Base-by-base conservation (phyloP, 2,329 filamentous ascomycete species). In the Coniochaeta sp. region DNA sequence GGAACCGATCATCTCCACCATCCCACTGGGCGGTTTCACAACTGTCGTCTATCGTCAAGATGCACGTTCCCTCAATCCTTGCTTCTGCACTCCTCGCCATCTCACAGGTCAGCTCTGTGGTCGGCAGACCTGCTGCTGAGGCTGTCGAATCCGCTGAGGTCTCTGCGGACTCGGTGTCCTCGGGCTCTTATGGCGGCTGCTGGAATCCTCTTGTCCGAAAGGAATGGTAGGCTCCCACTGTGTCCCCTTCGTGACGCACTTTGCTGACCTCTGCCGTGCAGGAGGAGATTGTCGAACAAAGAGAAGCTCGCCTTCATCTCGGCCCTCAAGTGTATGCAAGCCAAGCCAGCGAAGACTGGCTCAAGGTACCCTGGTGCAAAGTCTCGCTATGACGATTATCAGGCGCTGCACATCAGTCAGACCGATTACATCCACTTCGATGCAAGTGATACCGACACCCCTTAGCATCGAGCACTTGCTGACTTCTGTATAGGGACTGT, bases 371-470 rank as follows among this genome's bases (percentile, higher is more conserved):
- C 63, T 1, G 73, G 72, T 4, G 67, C 64, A 1, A 63, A 58
- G 50, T 67, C 64, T 27, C 69, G 73, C n/a, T 74, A 67, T 54
- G 73, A 75, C 58, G 72, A 75, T 55, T 75, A 73, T 51, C 60
- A 69, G 30, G 72, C 65, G 8, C 58, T 68, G 9, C 72, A 75
- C 53, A 74, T 75, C 53, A 67, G 65, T 38, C 64, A 71, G 55
- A 71, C 71, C 1, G 57, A 65, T 20, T 55, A 52, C 7, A 67
- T 72, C 30, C 71, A 75, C 56, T 62, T 57, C 49, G 55, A 35
- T 18, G 32, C 18, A 16, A 18, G 32, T 35, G n/a, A 16, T 18
- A 14, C 16, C 16, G 4, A 14, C 32, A 30, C 32, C n/a, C n/a
- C n/a, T n/a, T n/a, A n/a, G n/a, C n/a, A n/a, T n/a, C n/a, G n/a